These are phyloP conservation scores for Colletotrichum agaves DNA, from an alignment of 2,329 filamentous ascomycete genomes.

Conservation along the genomic window DNA sequence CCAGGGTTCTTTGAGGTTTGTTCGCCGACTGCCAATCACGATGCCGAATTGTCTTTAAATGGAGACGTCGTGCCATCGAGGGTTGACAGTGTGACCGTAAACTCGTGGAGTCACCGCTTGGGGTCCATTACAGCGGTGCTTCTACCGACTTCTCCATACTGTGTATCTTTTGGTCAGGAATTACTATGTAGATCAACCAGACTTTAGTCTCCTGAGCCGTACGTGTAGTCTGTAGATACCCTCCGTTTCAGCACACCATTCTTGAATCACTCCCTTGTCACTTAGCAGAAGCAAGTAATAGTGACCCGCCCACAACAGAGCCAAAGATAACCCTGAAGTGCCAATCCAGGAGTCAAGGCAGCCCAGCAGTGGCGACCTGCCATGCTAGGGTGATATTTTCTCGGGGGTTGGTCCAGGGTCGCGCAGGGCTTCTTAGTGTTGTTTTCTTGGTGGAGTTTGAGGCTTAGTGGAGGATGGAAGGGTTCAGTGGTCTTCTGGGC, in stretches of 20 bases:
- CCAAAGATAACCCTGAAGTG: slow-evolving; percentile 11
- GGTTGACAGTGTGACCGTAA: slow-evolving; percentile 9
- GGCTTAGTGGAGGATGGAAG: slow-evolving; percentile 26
- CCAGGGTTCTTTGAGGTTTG: slow-evolving; percentile 22
- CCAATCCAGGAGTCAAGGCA: not conserved
- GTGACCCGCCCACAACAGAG: not conserved
- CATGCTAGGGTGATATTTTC: slow-evolving; percentile 6
- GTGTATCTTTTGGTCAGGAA: too few species aligned
- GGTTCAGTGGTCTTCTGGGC: slow-evolving; percentile 23
- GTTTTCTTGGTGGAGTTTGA: slow-evolving; percentile 29
- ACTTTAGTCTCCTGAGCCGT: not conserved
- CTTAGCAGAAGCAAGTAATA: not conserved
- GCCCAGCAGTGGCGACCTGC: slow-evolving; percentile 12
- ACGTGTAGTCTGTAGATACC: not conserved
- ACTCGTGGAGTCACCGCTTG: slow-evolving; percentile 15
- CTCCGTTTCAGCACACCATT: not conserved
- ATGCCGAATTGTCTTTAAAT: not conserved
- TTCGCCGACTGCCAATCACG: slow-evolving; percentile 32
- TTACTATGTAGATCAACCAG: not conserved
- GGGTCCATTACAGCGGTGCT: not conserved
- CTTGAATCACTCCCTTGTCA: not conserved
- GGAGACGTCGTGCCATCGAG: slow-evolving; percentile 23
- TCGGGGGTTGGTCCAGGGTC: slow-evolving; percentile 12
- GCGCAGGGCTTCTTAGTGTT: slow-evolving; percentile 6
- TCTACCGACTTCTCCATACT: slow-evolving; percentile 2